Base-by-base conservation (phyloP, 2,329 filamentous ascomycete genomes). In the Penicillium palitans region DNA sequence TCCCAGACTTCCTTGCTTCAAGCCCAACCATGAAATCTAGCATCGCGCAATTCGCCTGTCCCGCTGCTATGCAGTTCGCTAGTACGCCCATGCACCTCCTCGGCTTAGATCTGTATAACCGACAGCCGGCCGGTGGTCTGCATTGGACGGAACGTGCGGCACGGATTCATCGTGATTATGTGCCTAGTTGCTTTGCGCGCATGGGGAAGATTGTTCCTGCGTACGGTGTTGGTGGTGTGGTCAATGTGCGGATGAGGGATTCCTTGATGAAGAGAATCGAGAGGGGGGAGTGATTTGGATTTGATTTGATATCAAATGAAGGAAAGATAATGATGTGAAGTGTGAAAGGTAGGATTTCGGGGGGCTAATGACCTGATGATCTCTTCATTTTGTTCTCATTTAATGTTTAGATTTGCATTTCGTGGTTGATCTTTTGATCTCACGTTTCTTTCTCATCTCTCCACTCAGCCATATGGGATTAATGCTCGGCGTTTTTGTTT, bases 121-220 rank as follows among this genome's bases (percentile, higher is more conserved):
- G 91, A 2, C 80, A 77, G 49, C 74, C 72, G 1, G 68, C 69
- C 7, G 79, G 75, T 2, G 75, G 68, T 4, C 73, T 78, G 57
- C 74, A 76, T 2, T 83, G 83, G 76, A 72, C 73, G 21, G 85
- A 91, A n/a, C 80, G 93, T n/a, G 83, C 84, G 72, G 70, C 75
- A 0, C 83, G 85, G 53, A 85, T 96, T n/a, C 79, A 84, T 57
- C 81, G 84, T 63, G 91, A 96, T 70, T 96, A 91, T 87, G 77
- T 83, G 19, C 83, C 88, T 62, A 93, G 89, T 72, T 85, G 86
- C 31, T 76, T 84, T 57, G 92, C 93, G 27, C 79, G 92, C 54
- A 89, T 96, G 75, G 89, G 89, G 60, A 84, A 93, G 69, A 96
- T 96, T 66, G 83, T 96, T 2, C 92, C 92, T 19, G 92, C 92